These are phyloP conservation scores for Curvularia verruculosa DNA, from an alignment of 2,329 filamentous ascomycete species.

Conservation along the genomic window DNA sequence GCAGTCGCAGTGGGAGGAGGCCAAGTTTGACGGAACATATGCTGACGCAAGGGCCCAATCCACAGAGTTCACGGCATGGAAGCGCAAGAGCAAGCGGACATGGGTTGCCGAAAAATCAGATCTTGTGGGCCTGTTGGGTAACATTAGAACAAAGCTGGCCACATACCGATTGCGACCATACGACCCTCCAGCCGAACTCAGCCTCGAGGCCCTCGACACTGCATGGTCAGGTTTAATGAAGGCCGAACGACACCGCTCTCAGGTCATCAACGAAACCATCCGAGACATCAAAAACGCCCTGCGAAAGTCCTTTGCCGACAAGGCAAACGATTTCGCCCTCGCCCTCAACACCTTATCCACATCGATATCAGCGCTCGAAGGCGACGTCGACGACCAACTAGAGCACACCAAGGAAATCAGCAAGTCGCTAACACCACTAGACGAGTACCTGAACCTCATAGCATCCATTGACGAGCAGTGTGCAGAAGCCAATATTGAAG, in stretches of 20 bases:
- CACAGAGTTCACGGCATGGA: conserved; percentile 82
- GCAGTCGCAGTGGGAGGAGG: conserved; percentile 74
- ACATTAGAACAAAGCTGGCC: conserved; percentile 98
- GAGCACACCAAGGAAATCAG: conserved; percentile 85
- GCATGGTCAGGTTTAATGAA: conserved; percentile 82
- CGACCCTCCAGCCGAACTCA: conserved; percentile 83
- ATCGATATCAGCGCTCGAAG: conserved; percentile 95
- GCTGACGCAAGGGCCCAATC: conserved; percentile 88
- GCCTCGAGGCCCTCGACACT: conserved; percentile 78
- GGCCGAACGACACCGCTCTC: conserved; percentile 85
- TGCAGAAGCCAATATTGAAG: conserved; percentile 95
- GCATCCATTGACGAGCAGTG: conserved; percentile 86
- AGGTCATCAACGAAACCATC: conserved; percentile 97
- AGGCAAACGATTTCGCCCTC: conserved; percentile 96
- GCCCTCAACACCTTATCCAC: conserved; percentile 93
- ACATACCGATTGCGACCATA: conserved; percentile 93
- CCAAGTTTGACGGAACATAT: conserved; percentile 90
- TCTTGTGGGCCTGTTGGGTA: conserved; percentile 87
- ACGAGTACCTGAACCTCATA: conserved; percentile 88
- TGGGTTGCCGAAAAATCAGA: conserved; percentile 99
- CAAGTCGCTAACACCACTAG: conserved; percentile 84
- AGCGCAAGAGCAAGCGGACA: conserved; percentile 84
- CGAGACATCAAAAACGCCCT: conserved; percentile 97
- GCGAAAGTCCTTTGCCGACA: conserved; percentile 91
- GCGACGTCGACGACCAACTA: conserved; percentile 93